Evolutionary conservation across 2,329 filamentous ascomycete species (phyloP).

Genomic region (Xylaria hypoxylon): DNA sequence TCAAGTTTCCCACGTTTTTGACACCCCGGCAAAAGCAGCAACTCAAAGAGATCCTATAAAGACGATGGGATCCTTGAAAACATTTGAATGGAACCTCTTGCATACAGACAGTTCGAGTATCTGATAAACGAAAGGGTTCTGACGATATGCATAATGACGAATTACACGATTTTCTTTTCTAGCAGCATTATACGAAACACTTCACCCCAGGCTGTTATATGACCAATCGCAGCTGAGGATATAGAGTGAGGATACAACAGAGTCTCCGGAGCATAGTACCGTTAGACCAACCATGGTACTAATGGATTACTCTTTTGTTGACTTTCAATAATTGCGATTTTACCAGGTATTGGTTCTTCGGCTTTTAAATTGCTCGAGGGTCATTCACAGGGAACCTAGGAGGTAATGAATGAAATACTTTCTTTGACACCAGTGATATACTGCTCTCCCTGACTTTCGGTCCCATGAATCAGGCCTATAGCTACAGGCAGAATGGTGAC

Average conservation of each 20-base stretch:
- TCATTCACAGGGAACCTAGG: slow-evolving; percentile 18
- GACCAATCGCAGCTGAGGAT: slow-evolving; percentile 13
- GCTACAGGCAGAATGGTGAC: neutral
- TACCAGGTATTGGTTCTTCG: slow-evolving; percentile 8
- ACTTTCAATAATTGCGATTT: slow-evolving; percentile 15
- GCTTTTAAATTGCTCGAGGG: slow-evolving; percentile 10
- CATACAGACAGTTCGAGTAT: slow-evolving; percentile 1
- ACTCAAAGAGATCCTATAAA: slow-evolving; percentile 80
- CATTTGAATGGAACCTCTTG: slow-evolving; percentile 1
- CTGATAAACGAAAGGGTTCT: slow-evolving; percentile 8
- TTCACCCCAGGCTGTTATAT: slow-evolving; percentile 5
- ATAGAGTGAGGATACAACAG: slow-evolving; percentile 17
- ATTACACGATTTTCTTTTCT: slow-evolving; percentile 27
- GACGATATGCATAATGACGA: slow-evolving; percentile 27
- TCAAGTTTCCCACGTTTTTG: slow-evolving; percentile 87
- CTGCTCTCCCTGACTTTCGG: neutral
- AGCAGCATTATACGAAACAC: slow-evolving; percentile 23
- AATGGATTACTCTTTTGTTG: slow-evolving; percentile 17
- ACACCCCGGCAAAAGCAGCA: slow-evolving; percentile 82
- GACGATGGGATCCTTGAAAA: neutral
- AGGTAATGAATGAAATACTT: slow-evolving; percentile 31
- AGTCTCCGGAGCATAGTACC: slow-evolving; percentile 20
- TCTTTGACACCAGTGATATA: slow-evolving; percentile 20
- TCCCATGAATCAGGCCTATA: neutral
- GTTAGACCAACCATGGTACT: neutral